These are phyloP conservation scores for Cardiosporidium cionae DNA, from an alignment of 169 alveolate species.

Conservation along the genomic window DNA sequence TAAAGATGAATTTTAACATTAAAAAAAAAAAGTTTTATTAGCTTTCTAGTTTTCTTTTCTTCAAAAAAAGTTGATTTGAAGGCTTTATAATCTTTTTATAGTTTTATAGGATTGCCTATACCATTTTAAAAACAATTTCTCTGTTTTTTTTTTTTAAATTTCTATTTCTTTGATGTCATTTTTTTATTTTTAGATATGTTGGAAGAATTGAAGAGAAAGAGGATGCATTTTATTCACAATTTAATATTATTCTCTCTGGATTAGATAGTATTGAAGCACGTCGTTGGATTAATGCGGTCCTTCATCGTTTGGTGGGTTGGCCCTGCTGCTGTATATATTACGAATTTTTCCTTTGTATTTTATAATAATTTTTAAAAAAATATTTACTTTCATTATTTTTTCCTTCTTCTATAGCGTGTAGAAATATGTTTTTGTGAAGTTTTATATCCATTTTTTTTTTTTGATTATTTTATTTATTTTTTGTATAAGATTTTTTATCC, in stretches of 20 bases:
- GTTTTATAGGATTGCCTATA: too few species aligned
- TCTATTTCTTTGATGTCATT: neutral
- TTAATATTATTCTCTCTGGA: conserved; percentile 76
- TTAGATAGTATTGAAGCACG: conserved; percentile 83
- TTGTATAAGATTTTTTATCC: too few species aligned
- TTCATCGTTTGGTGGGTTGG: conserved; percentile 53
- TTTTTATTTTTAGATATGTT: too few species aligned
- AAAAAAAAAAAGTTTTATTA: too few species aligned
- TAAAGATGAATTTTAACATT: too few species aligned
- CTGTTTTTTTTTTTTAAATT: neutral
- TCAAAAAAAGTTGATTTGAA: too few species aligned
- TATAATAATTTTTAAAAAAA: neutral
- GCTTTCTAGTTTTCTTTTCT: too few species aligned
- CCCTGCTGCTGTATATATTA: neutral
- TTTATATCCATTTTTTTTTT: too few species aligned
- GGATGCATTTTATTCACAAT: conserved; percentile 60
- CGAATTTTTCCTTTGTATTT: neutral
- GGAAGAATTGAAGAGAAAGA: conserved; percentile 53
- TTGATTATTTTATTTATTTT: too few species aligned
- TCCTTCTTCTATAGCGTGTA: neutral
- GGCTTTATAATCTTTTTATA: too few species aligned
- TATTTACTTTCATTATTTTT: conserved; percentile 7
- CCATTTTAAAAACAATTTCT: neutral
- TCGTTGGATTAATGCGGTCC: conserved; percentile 70
- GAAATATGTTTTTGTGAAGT: too few species aligned